Conservation (phyloP, 2,329 filamentous ascomycete genomes). For the Hymenoscyphus infarciens region DNA sequence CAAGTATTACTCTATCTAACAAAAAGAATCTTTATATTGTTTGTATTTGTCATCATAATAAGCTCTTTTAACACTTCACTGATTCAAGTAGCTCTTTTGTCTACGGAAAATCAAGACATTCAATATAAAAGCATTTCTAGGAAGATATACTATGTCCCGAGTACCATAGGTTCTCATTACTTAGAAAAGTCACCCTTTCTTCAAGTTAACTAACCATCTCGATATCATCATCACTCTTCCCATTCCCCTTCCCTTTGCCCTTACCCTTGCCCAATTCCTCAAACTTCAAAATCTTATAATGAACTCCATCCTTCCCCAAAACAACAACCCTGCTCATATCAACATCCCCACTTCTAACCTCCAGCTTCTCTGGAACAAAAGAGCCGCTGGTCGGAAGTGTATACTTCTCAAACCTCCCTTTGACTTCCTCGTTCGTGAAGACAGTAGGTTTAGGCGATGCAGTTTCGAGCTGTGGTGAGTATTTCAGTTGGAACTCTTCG, state of each 20-base stretch:
- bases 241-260: neutral
- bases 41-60: too few relatives aligned
- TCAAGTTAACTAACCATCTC: neutral
- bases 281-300: conserved; percentile 30
- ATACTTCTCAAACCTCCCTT: conserved; percentile 18
- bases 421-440: conserved; percentile 24
- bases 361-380: conserved; percentile 28
- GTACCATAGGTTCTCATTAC: too few relatives aligned
- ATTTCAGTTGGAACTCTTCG: conserved; percentile 12
- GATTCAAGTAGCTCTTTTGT: too few relatives aligned
- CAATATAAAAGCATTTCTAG: too few relatives aligned
- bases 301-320: conserved; percentile 26
- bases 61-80: too few relatives aligned
- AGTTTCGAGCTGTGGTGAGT: conserved; percentile 12
- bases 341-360: conserved; percentile 12
- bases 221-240: neutral
- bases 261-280: neutral
- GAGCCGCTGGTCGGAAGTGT: conserved; percentile 17
- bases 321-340: conserved; percentile 27
- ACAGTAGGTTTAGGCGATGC: conserved; percentile 9
- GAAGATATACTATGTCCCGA: too few relatives aligned
- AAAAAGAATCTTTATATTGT: too few relatives aligned
- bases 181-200: too few relatives aligned
- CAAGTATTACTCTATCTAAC: too few relatives aligned
- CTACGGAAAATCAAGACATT: too few relatives aligned